Evolutionary conservation across 352 stramenopile species (phyloP), one percentile per base, ranked within the genome.

Genomic region (Phytophthora agathidicida): DNA sequence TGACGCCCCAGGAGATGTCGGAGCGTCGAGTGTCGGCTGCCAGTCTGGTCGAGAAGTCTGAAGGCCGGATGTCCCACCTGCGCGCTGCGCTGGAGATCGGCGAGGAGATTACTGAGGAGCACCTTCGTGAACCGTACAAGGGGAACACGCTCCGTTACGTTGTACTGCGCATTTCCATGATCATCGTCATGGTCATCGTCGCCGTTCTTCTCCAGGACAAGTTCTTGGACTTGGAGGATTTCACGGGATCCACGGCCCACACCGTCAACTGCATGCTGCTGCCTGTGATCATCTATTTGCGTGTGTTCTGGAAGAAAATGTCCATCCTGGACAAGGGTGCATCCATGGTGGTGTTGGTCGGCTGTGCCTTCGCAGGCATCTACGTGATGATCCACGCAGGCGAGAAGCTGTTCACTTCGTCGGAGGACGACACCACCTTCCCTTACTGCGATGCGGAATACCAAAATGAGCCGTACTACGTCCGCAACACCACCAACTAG

Each of bases 261-360:
- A 82, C 74, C 10, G 38, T 79, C 20, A 84, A 73, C 66, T 84
- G 72, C 59, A 79, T 84, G 39, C 46, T 76, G 16, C 59, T 87
- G 45, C 75, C 75, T 2, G 66, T 83, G 37, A 28, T 78, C 3
- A 73, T 87, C 9, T 76, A 86, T 42, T 55, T 85, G 31, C 79
- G 71, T 39, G 63, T 63, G 9, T 73, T 71, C 35, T 73, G 61
- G 66, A 70, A 33, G 35, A 80, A 63, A 32, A 53, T 76, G 27
- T 52, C 77, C 2, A 43, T 79, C 9, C 61, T 67, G n/a, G 75
- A 85, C 48, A 80, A 86, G 54, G 60, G 60, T 39, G 46, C 50
- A 3, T 60, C 64, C 8, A 62, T 64, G n/a, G 4, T 77, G 24
- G 58, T 83, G n/a, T 32, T 88, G 10, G 20, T 81, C 3, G 38